Base-by-base conservation (phyloP, 495 filamentous ascomycete genomes). In the Endocarpon pusillum region DNA sequence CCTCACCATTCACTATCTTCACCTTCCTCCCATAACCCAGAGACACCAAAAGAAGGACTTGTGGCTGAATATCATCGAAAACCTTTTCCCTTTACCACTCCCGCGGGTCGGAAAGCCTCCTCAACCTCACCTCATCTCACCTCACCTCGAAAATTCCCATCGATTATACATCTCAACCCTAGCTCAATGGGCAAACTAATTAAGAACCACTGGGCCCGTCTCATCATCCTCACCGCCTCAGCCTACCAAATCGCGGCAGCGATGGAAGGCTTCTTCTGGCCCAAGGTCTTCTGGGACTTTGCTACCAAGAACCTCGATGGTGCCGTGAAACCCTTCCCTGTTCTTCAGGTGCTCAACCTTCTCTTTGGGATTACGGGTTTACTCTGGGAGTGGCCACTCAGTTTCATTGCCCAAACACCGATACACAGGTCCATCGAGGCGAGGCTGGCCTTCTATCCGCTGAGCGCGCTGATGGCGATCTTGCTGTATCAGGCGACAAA, bases 251-350 rank as follows among this genome's bases (percentile, higher is more conserved):
- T 93, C 36, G 78, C 71, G 42, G 82, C 84, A 39, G 73, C 77
- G 1, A 54, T 99, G 34, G 67, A 84, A 59, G 78, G 73, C 46
- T 93, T 83, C 70, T 91, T 96, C 69, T 99, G 86, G 86, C 91
- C 91, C 35, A 99, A 99, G 61, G 73, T 96, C 43, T 91, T 99
- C 61, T 99, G 81, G 80, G 91, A 99, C 59, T 91, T 92, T 54
- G 60, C 81, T 44, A 92, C 91, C 38, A 85, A 86, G 45, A 85
- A 81, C 49, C 73, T 99, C 42, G 79, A 96, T 48, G 66, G 60
- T 28, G 78, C 78, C 34, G 84, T 96, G 34, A 79, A 75, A 38
- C 89, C 87, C 2, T 49, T 87, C 20, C 91, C 91, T n/a, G 59
- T 82, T 35, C 70, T 99, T 3, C 91, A 99, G 54, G 83, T 78